Base-by-base conservation (phyloP, 2,329 filamentous ascomycete species). In the Fusarium sambucinum region DNA sequence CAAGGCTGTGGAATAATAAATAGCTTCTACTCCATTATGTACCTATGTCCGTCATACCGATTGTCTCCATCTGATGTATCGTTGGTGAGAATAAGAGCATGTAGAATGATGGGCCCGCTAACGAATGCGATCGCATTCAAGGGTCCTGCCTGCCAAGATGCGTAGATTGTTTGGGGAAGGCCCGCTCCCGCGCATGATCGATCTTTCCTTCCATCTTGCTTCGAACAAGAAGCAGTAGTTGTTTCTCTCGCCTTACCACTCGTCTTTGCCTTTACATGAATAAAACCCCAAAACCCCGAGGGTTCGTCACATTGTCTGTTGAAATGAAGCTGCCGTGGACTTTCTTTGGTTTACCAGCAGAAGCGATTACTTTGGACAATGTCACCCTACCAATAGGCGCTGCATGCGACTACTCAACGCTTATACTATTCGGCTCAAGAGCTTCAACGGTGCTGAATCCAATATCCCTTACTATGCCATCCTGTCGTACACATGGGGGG, bases 401-500 rank as follows among this genome's bases (percentile, higher is more conserved):
- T n/a, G 29, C 1, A 78, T 77, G 76, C 69, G 76, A 11, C 69
- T 78, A 16, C 68, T 78, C 16, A 74, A 77, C 53, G 64, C 62
- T 2, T 19, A 52, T 13, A 74, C 63, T 6, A 52, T 64, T 13
- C 42, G 57, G 2, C 59, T 78, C 11, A 61, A 73, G 37, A 63
- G 60, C 19, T 76, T 76, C 41, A 57, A 69, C 7, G 66, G 69
- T 10, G 52, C 33, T 30, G 61, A 68, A 19, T 46, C 19, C 0
- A 55, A 69, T 6, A 59, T 64, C 9, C 74, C 74, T 10, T 55
- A 53, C 0, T 81, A 80, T 46, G 77, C 74, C 2, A 80, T 80
- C 23, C 69, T 81, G 1, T 80, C 78, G 11, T 78, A 80, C 40
- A 78, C 75, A 1, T 80, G 78, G 77, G 73, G 59, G 2, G 50